These are phyloP conservation scores for Chrysosporium queenslandicum DNA, from an alignment of 2,329 filamentous ascomycete genomes.

Conservation along the genomic window DNA sequence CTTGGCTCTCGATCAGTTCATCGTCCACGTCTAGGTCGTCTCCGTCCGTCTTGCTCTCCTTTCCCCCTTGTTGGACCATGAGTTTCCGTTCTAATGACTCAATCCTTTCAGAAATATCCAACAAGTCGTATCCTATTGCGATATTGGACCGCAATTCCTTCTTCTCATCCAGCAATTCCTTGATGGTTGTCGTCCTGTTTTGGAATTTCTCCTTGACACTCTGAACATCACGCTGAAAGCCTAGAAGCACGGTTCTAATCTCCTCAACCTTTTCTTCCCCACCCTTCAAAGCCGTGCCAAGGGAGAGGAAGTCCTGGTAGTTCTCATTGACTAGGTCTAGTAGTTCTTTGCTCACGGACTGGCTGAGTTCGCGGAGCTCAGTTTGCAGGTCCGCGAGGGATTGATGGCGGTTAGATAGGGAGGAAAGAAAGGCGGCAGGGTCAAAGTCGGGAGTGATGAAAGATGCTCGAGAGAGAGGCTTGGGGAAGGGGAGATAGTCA, in stretches of 20 bases:
- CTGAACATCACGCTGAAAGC: constrained; percentile 73
- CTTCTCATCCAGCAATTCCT: constrained; percentile 55
- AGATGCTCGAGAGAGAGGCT: constrained; percentile 68
- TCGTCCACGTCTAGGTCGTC: constrained; percentile 24
- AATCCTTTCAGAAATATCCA: constrained; percentile 39
- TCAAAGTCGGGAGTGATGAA: constrained; percentile 73
- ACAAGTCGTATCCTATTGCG: constrained; percentile 45
- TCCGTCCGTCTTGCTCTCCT: constrained; percentile 20
- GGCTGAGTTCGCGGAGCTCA: constrained; percentile 71
- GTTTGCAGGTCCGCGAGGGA: constrained; percentile 85
- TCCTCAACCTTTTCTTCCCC: constrained; percentile 89
- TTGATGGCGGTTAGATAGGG: constrained; percentile 77
- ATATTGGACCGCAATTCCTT: constrained; percentile 54
- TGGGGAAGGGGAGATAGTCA: constrained; percentile 71
- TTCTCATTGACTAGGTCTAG: constrained; percentile 92
- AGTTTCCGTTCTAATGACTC: constrained; percentile 57
- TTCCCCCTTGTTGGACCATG: constrained; percentile 44
- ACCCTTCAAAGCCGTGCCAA: constrained; percentile 71
- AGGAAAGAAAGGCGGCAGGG: constrained; percentile 70
- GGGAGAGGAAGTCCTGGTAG: constrained; percentile 78
- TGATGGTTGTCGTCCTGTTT: constrained; percentile 54
- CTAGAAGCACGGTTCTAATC: constrained; percentile 73
- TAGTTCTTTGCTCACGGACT: constrained; percentile 72
- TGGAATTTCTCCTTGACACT: constrained; percentile 59
- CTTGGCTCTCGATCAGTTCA: constrained; percentile 23